Base-by-base conservation (phyloP, 768 basidiomycete genomes). In the Mycena floridula region DNA sequence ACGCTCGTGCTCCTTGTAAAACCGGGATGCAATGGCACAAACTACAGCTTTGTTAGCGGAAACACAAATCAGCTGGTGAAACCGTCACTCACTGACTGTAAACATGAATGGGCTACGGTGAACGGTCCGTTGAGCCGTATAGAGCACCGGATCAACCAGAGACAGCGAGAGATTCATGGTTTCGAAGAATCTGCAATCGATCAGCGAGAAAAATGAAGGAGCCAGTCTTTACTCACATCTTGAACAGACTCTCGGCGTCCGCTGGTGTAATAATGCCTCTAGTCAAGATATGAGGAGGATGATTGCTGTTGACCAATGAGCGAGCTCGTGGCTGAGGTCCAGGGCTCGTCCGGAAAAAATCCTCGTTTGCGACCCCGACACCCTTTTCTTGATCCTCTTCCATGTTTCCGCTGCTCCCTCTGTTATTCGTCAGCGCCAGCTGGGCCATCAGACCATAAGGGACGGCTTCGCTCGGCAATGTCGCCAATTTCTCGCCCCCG, bases 71-170 rank as follows among this genome's bases (percentile, higher is more conserved):
- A 12, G 24, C 22, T 37, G 16, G 28, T 30, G 16, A 23, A 37
- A 9, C 21, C n/a, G 13, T 37, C 51, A 79, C 81, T 76, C 54
- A 90, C 88, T 78, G 46, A 91, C 89, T 25, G 93, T 94, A 63
- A 95, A 92, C 27, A 97, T 62, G 69, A 95, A 95, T 3, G 92
- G 89, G 54, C 85, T 89, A 18, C 93, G 79, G 62, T 81, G 81
- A 51, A 81, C 85, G 2, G 88, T 87, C 50, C 72, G 75, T 43
- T 85, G 83, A 5, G 91, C 84, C 0, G 89, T 92, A 58, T 97
- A 93, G 18, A 95, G 73, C 25, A 76, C 73, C 8, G 85, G 83
- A 52, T 94, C 92, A 18, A 95, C 67, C 21, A 95, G 59, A 2
- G 83, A 90, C 16, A 89, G 65, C 0, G 87, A 89, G 7, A 77